These are phyloP conservation scores for Lagenaria siceraria DNA, from an alignment of 306 rosid species.

Conservation along the genomic window DNA sequence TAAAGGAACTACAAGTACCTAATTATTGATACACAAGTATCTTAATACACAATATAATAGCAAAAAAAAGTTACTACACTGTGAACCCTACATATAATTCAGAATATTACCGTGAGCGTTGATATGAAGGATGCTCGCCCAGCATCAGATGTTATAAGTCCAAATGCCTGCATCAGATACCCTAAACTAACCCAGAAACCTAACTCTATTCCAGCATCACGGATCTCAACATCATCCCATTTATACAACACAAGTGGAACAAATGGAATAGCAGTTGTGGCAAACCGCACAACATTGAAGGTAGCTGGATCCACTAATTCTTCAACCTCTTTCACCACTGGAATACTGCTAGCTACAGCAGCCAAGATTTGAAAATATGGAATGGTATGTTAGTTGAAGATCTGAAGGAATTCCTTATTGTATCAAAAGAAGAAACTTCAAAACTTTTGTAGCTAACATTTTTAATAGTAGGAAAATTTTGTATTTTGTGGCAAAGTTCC, in stretches of 20 bases:
- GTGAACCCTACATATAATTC: neutral
- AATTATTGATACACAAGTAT: slow-evolving; percentile 12
- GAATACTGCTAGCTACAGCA: slow-evolving; percentile 56
- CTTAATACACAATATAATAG: slow-evolving; percentile 15
- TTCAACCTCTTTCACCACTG: slow-evolving; percentile 68
- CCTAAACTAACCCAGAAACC: slow-evolving; percentile 79
- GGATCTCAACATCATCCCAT: slow-evolving; percentile 27
- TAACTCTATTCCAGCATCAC: slow-evolving; percentile 69
- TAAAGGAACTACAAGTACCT: slow-evolving; percentile 75
- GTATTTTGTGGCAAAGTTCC: neutral
- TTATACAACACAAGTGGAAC: slow-evolving; percentile 44
- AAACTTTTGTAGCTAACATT: neutral
- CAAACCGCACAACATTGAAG: slow-evolving; percentile 60
- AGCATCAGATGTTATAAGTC: slow-evolving; percentile 67
- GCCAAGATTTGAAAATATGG: neutral
- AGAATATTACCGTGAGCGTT: slow-evolving; percentile 44
- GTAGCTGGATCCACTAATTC: slow-evolving; percentile 53
- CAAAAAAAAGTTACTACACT: neutral
- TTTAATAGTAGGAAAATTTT: neutral
- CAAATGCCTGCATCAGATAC: slow-evolving; percentile 67
- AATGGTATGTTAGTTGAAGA: neutral
- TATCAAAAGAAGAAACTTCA: neutral
- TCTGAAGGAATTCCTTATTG: neutral
- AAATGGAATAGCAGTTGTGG: slow-evolving; percentile 49
- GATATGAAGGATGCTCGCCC: slow-evolving; percentile 63